phyloP scores from a whole-genome alignment of 2,329 filamentous ascomycete genomes.

The Penicillium digitatum region DNA sequence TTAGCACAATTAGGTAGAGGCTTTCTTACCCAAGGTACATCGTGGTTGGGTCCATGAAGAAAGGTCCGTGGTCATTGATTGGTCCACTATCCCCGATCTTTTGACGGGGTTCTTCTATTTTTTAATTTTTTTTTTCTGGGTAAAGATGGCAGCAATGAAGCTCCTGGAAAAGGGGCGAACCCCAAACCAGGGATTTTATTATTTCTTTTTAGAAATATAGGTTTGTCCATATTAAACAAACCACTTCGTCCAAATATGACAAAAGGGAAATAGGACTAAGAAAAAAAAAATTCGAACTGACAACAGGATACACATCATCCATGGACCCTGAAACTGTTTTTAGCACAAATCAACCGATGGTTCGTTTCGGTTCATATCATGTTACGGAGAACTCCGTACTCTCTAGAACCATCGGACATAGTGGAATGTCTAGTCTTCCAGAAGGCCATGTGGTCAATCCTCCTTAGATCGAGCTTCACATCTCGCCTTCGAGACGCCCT shows the following conservation, averaged over 20 bases:
- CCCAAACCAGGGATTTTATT: neutral
- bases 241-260: neutral
- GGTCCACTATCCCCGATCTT: neutral
- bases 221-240: neutral
- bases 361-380: constrained; percentile 16
- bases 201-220: neutral
- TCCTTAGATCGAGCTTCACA: constrained; percentile 1
- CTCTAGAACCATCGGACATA: neutral
- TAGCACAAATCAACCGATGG: constrained; percentile 21
- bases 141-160: constrained; percentile 13
- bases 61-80: neutral
- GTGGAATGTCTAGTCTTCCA: constrained; percentile 6
- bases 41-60: neutral
- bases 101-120: neutral
- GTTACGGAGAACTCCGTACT: neutral
- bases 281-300: constrained; percentile 1
- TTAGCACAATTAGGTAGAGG: neutral
- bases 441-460: constrained; percentile 6
- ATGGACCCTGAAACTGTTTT: constrained; percentile 30
- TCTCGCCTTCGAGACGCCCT: constrained; percentile 18
- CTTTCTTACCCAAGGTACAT: constrained; percentile 16
- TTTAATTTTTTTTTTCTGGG: neutral
- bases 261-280: neutral
- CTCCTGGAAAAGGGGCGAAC: constrained; percentile 8
- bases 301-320: constrained; percentile 16